Conservation (phyloP, 2,329 filamentous ascomycete genomes). For the Alternaria sp. region DNA sequence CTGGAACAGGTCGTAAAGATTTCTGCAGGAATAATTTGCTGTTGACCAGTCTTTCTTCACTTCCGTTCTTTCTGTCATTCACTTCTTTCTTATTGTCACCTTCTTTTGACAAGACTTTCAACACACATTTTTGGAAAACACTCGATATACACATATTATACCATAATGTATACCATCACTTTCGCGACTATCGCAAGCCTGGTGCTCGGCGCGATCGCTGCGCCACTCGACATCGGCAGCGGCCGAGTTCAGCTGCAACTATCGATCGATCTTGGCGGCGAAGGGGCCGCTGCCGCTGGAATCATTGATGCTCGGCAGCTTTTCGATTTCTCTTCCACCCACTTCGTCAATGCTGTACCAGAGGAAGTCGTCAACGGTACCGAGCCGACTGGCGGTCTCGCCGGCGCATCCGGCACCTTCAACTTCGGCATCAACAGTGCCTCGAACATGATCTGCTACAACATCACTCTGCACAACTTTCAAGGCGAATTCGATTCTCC, state of each 20-base stretch:
- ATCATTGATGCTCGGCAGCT: conserved; percentile 23
- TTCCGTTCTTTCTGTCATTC: conserved; percentile 17
- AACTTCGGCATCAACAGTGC: conserved; percentile 62
- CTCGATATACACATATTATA: not conserved
- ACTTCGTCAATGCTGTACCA: conserved; percentile 57
- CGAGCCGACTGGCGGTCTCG: conserved; percentile 54
- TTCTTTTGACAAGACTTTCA: conserved; percentile 12
- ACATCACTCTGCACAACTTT: conserved; percentile 62
- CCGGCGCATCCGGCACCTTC: conserved; percentile 59
- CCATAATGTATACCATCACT: conserved; percentile 31
- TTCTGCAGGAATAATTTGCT: conserved; percentile 27
- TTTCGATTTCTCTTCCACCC: conserved; percentile 60
- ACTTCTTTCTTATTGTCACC: conserved; percentile 15
- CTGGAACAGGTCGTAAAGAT: not conserved
- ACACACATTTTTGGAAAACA: not conserved
- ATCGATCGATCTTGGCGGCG: conserved; percentile 30
- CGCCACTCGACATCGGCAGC: conserved; percentile 22
- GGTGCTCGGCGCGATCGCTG: conserved; percentile 21
- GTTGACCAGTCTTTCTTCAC: conserved; percentile 37
- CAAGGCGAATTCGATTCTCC: conserved; percentile 61
- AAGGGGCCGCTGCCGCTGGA: conserved; percentile 9
- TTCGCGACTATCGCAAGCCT: conserved; percentile 19
- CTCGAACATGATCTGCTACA: conserved; percentile 55
- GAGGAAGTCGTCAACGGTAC: conserved; percentile 61
- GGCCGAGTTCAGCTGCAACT: conserved; percentile 24